A percentile compares a stretch with the other conserved stretches of the same genome.
phyloP scores from a whole-genome alignment of 306 rosid genomes.

The Senna siamea region DNA sequence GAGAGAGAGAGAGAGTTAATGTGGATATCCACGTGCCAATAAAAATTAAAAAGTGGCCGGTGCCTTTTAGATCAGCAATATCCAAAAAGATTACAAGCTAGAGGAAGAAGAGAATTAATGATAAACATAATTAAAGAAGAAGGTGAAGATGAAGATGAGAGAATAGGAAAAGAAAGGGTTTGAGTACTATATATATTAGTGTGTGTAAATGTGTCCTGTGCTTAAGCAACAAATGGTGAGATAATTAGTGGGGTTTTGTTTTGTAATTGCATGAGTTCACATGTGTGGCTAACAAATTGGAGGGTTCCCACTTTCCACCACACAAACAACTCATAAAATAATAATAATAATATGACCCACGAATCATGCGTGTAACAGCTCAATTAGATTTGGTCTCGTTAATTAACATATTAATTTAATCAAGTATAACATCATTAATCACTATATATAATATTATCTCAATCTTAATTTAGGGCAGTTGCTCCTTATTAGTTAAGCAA shows the following conservation, averaged over 20 bases:
- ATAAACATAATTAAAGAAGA: background rate
- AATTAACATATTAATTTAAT: background rate
- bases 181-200: too few relatives aligned
- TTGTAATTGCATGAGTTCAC: constrained; percentile 71
- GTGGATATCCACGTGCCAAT: background rate
- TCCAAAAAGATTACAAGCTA: background rate
- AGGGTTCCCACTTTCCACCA: constrained; percentile 69
- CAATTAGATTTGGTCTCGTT: constrained; percentile 64
- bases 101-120: background rate
- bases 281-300: constrained; percentile 57
- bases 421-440: constrained; percentile 26
- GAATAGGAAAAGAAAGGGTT: background rate
- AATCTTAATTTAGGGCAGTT: constrained; percentile 41
- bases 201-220: constrained; percentile 1
- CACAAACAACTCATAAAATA: constrained; percentile 63
- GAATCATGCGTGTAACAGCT: constrained; percentile 80
- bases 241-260: constrained; percentile 44
- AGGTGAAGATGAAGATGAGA: too few relatives aligned
- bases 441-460: constrained; percentile 5
- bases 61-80: constrained; percentile 36
- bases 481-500: constrained; percentile 27
- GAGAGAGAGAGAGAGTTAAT: too few relatives aligned
- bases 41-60: constrained; percentile 30
- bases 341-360: constrained; percentile 59
- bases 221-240: constrained; percentile 42